phyloP scores from a whole-genome alignment of 2,329 filamentous ascomycete species.

The Dactylellina cionopaga region DNA sequence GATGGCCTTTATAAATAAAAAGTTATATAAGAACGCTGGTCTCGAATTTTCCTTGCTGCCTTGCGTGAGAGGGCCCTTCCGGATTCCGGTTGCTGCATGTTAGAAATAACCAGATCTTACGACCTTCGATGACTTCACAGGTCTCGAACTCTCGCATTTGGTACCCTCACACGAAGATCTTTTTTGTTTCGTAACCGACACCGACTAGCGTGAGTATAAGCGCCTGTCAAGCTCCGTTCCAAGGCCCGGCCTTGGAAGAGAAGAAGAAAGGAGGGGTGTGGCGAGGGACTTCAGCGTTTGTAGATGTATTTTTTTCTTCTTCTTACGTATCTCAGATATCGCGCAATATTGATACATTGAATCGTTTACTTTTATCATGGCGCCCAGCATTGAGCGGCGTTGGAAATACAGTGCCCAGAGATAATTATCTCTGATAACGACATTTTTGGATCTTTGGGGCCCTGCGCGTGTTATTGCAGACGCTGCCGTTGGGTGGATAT shows the following conservation, averaged over 20 bases:
- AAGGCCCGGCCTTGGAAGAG: no score
- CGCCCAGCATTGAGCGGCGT: no score
- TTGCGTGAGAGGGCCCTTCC: background rate
- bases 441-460: background rate
- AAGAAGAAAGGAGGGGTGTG: no score
- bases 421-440: background rate
- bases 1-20: conserved; percentile 7
- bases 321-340: no score
- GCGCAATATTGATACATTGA: no score
- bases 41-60: no score
- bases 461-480: background rate
- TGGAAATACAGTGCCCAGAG: background rate
- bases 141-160: conserved; percentile 19
- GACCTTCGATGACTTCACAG: conserved; percentile 43
- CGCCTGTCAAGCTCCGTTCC: no score
- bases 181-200: background rate
- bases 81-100: background rate
- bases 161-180: conserved; percentile 22
- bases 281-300: no score
- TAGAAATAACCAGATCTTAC: conserved; percentile 5
- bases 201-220: no score
- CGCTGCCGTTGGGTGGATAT: background rate
- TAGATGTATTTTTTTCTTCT: no score
- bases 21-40: no score
- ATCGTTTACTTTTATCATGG: background rate